Evolutionary conservation across 495 filamentous ascomycete species (phyloP).

Genomic region (Tuber umbilicatum): DNA sequence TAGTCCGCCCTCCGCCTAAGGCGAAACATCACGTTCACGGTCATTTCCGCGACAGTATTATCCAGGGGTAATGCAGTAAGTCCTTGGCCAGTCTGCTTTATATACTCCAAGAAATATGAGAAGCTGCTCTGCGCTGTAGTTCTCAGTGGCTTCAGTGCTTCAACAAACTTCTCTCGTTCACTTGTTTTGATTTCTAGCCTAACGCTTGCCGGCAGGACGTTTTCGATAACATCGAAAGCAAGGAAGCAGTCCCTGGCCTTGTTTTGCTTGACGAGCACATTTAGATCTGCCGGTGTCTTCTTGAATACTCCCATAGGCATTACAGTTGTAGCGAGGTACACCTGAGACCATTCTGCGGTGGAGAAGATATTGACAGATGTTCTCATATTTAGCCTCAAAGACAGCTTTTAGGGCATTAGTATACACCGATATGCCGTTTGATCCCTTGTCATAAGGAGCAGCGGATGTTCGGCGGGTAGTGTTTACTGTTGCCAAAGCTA

Average conservation of each 20-base stretch:
- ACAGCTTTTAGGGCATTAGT: slow-evolving; percentile 77
- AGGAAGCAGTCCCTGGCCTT: slow-evolving; percentile 90
- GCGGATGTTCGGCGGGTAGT: slow-evolving; percentile 61
- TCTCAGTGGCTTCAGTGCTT: slow-evolving; percentile 78
- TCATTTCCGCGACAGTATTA: slow-evolving; percentile 70
- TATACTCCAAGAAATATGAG: slow-evolving; percentile 77
- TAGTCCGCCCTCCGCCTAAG: slow-evolving; percentile 81
- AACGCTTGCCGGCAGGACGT: slow-evolving; percentile 72
- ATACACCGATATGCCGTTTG: slow-evolving; percentile 87
- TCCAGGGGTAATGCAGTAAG: slow-evolving; percentile 67
- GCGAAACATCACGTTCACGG: slow-evolving; percentile 77
- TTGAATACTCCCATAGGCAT: slow-evolving; percentile 70
- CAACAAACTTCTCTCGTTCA: slow-evolving; percentile 76
- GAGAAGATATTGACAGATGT: slow-evolving; percentile 75
- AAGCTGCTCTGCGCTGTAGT: slow-evolving; percentile 87
- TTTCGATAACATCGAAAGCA: slow-evolving; percentile 91
- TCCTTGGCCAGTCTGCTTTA: slow-evolving; percentile 58
- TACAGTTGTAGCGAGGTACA: slow-evolving; percentile 70
- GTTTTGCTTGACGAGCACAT: slow-evolving; percentile 77
- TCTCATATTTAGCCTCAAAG: slow-evolving; percentile 80
- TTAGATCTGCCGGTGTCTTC: slow-evolving; percentile 79
- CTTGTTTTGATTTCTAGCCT: slow-evolving; percentile 74
- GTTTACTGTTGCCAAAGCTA: slow-evolving; percentile 78
- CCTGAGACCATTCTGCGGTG: slow-evolving; percentile 71
- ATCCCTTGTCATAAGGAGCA: slow-evolving; percentile 74